phyloP scores from a whole-genome alignment of 441 rosid species.

The Caryocar brasiliense region DNA sequence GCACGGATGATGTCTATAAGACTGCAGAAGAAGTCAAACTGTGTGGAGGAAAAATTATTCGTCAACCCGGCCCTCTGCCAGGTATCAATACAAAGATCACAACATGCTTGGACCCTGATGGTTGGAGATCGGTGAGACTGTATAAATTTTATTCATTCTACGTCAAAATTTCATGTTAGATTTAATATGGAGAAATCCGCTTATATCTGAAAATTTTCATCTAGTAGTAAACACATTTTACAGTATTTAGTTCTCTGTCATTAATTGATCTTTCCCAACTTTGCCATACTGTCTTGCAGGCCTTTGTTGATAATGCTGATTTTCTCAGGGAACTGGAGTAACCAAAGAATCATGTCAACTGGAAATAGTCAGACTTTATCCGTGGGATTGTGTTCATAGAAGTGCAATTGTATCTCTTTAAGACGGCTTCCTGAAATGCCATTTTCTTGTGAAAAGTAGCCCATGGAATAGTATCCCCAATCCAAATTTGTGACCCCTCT shows the following conservation, averaged over 20 bases:
- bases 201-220: too few species aligned
- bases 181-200: too few species aligned
- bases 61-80: slow-evolving; percentile 88
- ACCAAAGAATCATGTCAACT: slow-evolving; percentile 9
- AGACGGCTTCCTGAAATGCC: too few species aligned
- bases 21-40: slow-evolving; percentile 75
- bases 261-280: background rate
- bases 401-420: too few species aligned
- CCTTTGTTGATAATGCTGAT: slow-evolving; percentile 32
- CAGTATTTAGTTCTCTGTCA: background rate
- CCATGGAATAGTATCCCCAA: background rate
- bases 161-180: too few species aligned
- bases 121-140: slow-evolving; percentile 97
- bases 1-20: slow-evolving; percentile 87
- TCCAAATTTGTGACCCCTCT: background rate
- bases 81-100: slow-evolving; percentile 89
- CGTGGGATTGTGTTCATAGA: too few species aligned
- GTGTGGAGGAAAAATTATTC: slow-evolving; percentile 62
- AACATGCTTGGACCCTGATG: slow-evolving; percentile 91
- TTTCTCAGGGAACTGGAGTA: slow-evolving; percentile 30
- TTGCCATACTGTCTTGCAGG: slow-evolving; percentile 12
- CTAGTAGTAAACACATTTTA: background rate
- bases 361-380: slow-evolving; percentile 2
- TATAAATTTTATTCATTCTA: too few species aligned
- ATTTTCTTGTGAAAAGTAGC: too few species aligned